phyloP scores from a whole-genome alignment of 2,329 filamentous ascomycete genomes.

The Curvularia sp. region DNA sequence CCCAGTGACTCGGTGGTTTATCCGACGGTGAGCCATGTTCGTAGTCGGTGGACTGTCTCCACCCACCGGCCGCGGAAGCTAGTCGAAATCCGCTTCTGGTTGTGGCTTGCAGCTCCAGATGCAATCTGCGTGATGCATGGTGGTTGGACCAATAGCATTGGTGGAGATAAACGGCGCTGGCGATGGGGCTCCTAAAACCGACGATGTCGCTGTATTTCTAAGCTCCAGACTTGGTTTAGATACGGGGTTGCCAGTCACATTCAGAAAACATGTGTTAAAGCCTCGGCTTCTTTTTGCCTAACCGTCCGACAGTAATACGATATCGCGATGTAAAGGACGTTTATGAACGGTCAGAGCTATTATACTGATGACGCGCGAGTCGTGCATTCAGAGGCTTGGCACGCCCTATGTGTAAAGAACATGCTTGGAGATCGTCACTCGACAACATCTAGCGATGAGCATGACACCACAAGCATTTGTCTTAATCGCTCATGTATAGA shows the following conservation, averaged over 20 bases:
- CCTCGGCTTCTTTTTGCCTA: no score
- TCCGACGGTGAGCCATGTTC: conserved; percentile 16
- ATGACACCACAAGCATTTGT: neutral
- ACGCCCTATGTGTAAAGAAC: neutral
- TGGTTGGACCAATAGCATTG: conserved; percentile 6
- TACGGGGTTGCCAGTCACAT: no score
- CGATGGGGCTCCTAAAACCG: conserved; percentile 8
- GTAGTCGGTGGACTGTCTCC: conserved; percentile 8
- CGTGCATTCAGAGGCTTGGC: conserved; percentile 1
- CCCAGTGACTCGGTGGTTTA: conserved; percentile 12
- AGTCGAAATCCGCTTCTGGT: conserved; percentile 11
- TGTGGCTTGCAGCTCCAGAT: neutral
- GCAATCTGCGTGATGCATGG: conserved; percentile 1
- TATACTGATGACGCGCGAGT: neutral
- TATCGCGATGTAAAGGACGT: neutral
- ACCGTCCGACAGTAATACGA: neutral
- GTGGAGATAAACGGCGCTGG: conserved; percentile 3
- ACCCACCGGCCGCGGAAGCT: conserved; percentile 34
- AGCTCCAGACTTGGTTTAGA: neutral
- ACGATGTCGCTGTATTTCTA: conserved; percentile 15
- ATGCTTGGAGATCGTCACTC: neutral
- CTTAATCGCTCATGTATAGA: no score
- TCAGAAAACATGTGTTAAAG: neutral
- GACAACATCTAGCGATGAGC: neutral
- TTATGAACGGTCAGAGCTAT: neutral